A percentile compares a stretch with the other conserved stretches of the same genome.
phyloP scores from a whole-genome alignment of 805 yeast genomes.

The Dipodascus albidus region DNA sequence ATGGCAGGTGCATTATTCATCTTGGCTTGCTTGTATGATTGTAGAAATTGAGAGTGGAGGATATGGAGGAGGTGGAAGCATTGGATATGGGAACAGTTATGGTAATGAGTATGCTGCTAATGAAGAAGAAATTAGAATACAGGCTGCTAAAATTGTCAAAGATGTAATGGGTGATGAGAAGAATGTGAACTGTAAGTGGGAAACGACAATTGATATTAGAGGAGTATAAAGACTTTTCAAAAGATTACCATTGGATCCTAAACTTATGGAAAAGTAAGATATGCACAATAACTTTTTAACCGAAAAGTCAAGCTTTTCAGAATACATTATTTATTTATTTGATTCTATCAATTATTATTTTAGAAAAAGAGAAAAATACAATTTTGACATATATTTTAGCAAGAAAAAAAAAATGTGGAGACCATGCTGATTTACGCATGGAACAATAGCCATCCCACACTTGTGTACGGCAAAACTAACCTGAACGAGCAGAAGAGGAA shows the following conservation, averaged over 20 bases:
- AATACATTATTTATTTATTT: slow-evolving; percentile 2
- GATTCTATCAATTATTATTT: background rate
- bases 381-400: no score
- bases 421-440: no score
- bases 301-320: no score
- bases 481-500: no score
- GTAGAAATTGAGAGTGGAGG: slow-evolving; percentile 24
- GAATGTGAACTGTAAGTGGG: slow-evolving; percentile 20
- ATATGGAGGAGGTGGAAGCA: slow-evolving; percentile 21
- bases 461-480: no score
- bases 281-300: no score
- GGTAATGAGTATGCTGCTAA: slow-evolving; percentile 11
- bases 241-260: no score
- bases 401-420: no score
- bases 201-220: slow-evolving; percentile 27
- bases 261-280: no score
- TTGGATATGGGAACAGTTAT: slow-evolving; percentile 20
- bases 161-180: slow-evolving; percentile 11
- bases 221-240: slow-evolving; percentile 9
- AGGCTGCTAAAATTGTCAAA: slow-evolving; percentile 11
- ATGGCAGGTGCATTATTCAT: slow-evolving; percentile 34
- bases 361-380: background rate
- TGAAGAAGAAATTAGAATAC: slow-evolving; percentile 15
- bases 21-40: slow-evolving; percentile 29
- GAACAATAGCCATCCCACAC: no score